Conservation (phyloP, 495 filamentous ascomycete species). For the Daldinia grandis region DNA sequence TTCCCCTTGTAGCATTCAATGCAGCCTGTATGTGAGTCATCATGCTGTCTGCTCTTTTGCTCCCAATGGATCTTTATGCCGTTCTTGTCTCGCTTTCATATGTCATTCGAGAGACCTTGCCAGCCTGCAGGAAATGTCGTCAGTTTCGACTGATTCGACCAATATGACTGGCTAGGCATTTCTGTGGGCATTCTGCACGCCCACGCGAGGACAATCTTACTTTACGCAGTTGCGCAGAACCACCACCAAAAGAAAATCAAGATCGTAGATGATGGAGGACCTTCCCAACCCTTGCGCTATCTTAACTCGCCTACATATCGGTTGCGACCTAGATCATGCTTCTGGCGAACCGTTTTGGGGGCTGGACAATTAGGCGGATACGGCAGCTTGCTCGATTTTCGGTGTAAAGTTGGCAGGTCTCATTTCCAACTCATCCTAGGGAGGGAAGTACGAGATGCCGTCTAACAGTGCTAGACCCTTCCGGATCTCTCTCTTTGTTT, state of each 20-base stretch:
- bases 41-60: conserved; percentile 1
- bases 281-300: conserved; percentile 24
- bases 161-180: conserved; percentile 23
- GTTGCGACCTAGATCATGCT: conserved; percentile 24
- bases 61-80: conserved; percentile 5
- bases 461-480: conserved; percentile 35
- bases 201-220: conserved; percentile 16
- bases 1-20: conserved; percentile 26
- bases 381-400: conserved; percentile 38
- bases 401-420: conserved; percentile 39
- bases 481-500: conserved; percentile 24
- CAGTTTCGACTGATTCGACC: conserved; percentile 19
- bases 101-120: conserved; percentile 15
- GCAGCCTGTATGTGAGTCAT: conserved; percentile 39
- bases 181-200: conserved; percentile 32
- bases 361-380: conserved; percentile 23
- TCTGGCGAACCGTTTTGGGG: conserved; percentile 31
- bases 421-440: conserved; percentile 27
- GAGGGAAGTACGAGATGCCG: conserved; percentile 47
- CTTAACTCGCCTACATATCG: conserved; percentile 21
- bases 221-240: conserved; percentile 35
- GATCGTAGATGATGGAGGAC: conserved; percentile 31
- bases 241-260: conserved; percentile 26
- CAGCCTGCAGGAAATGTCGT: conserved; percentile 16
- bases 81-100: conserved; percentile 18